These are phyloP conservation scores for Apostasia shenzhenica DNA, from an alignment of 106 monocot species.

Conservation along the genomic window DNA sequence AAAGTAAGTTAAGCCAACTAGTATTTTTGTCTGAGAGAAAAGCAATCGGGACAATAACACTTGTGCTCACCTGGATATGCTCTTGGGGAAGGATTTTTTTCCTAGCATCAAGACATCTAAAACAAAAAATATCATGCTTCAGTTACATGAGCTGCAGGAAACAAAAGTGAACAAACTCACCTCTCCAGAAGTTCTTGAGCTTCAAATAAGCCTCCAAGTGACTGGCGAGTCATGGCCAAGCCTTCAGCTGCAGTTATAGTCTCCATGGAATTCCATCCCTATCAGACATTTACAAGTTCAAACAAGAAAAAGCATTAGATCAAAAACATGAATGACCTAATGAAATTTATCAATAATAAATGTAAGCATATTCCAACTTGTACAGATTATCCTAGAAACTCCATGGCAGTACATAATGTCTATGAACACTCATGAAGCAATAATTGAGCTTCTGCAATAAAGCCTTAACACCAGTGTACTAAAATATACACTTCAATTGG, in stretches of 20 bases:
- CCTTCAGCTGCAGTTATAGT: slow-evolving; percentile 65
- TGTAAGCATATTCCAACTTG: too few species aligned
- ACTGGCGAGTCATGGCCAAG: slow-evolving; percentile 70
- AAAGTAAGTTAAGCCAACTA: too few species aligned
- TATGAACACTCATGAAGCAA: too few species aligned
- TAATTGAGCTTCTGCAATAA: too few species aligned
- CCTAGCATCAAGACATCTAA: slow-evolving; percentile 62
- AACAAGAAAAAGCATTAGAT: not conserved
- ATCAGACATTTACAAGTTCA: slow-evolving; percentile 14
- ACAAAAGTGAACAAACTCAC: slow-evolving; percentile 16
- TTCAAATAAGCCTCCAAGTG: slow-evolving; percentile 62
- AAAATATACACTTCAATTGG: too few species aligned
- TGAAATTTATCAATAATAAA: too few species aligned
- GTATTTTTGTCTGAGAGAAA: too few species aligned
- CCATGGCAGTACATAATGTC: too few species aligned
- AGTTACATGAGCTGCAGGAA: slow-evolving; percentile 3
- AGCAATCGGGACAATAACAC: too few species aligned
- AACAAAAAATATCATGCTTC: slow-evolving; percentile 12
- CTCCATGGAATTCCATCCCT: slow-evolving; percentile 90
- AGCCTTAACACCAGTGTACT: too few species aligned
- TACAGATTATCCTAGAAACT: too few species aligned
- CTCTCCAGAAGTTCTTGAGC: slow-evolving; percentile 69
- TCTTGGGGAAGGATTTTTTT: slow-evolving; percentile 53
- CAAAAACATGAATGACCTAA: too few species aligned
- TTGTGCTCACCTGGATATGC: slow-evolving; percentile 56